A percentile compares a stretch with the other conserved stretches of the same genome.
These are phyloP conservation scores for Rutidosis leptorrhynchoides DNA, from an alignment of 129 eudicot species.

Conservation along the genomic window DNA sequence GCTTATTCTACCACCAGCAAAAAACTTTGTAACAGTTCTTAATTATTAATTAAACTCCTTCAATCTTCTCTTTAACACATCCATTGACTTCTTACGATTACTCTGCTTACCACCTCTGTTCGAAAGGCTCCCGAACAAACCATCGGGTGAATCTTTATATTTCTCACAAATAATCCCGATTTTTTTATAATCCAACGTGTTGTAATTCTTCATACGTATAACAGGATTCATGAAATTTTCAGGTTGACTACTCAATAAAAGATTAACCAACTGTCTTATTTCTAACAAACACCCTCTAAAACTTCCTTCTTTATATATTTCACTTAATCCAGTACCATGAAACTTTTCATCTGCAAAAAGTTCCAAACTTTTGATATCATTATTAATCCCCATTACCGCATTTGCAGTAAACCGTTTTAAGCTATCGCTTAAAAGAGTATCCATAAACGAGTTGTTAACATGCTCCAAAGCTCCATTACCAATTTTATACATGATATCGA, in stretches of 20 bases:
- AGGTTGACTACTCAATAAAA: slow-evolving; percentile 83
- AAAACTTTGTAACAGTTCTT: slow-evolving; percentile 28
- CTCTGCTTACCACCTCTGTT: slow-evolving; percentile 70
- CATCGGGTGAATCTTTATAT: slow-evolving; percentile 82
- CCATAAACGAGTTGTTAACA: slow-evolving; percentile 63
- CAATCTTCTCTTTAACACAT: slow-evolving; percentile 61
- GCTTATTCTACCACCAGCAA: slow-evolving; percentile 27
- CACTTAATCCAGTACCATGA: slow-evolving; percentile 70
- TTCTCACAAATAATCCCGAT: slow-evolving; percentile 73
- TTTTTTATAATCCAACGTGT: slow-evolving; percentile 67
- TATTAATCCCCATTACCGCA: slow-evolving; percentile 66
- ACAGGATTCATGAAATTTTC: slow-evolving; percentile 96
- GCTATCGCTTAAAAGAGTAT: slow-evolving; percentile 69
- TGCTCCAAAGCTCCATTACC: slow-evolving; percentile 92
- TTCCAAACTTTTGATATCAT: slow-evolving; percentile 65
- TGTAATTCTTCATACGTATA: slow-evolving; percentile 72
- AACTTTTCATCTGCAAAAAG: slow-evolving; percentile 80
- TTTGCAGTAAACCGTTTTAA: slow-evolving; percentile 75
- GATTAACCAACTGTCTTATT: slow-evolving; percentile 73
- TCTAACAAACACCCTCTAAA: slow-evolving; percentile 68
- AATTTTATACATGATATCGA: slow-evolving; percentile 78
- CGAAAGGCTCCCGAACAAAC: slow-evolving; percentile 82
- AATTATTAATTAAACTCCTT: slow-evolving; percentile 79
- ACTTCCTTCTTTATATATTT: slow-evolving; percentile 72
- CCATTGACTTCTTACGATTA: slow-evolving; percentile 83